These are phyloP conservation scores for Metschnikowia cerradonensis DNA, from an alignment of 805 yeast species.

Conservation along the genomic window DNA sequence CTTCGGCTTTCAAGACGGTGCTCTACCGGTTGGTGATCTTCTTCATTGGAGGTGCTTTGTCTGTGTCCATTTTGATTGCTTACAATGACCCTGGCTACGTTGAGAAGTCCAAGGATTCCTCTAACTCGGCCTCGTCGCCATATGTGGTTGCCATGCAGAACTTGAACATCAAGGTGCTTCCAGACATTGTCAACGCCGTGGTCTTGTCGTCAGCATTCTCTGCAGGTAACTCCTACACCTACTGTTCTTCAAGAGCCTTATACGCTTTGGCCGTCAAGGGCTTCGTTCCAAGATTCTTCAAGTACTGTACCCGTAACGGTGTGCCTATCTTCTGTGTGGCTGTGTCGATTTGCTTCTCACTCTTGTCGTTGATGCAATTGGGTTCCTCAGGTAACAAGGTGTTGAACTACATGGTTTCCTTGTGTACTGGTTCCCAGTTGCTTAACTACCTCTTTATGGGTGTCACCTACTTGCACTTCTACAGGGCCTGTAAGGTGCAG, in stretches of 20 bases:
- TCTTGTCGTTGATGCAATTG: slow-evolving; percentile 19
- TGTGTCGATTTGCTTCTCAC: slow-evolving; percentile 18
- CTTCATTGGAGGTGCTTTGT: slow-evolving; percentile 42
- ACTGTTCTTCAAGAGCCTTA: slow-evolving; percentile 20
- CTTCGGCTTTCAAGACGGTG: slow-evolving; percentile 39
- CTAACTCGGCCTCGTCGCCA: slow-evolving; percentile 21
- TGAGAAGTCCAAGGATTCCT: slow-evolving; percentile 10
- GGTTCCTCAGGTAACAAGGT: slow-evolving; percentile 15
- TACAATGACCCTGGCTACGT: slow-evolving; percentile 19
- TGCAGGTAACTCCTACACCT: slow-evolving; percentile 20
- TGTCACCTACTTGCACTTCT: slow-evolving; percentile 18
- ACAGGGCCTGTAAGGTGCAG: slow-evolving; percentile 21
- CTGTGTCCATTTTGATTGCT: slow-evolving; percentile 34
- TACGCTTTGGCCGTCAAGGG: slow-evolving; percentile 19
- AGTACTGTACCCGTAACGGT: slow-evolving; percentile 15
- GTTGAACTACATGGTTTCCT: slow-evolving; percentile 19
- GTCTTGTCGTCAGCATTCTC: slow-evolving; percentile 19
- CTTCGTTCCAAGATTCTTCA: slow-evolving; percentile 16
- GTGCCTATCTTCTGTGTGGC: slow-evolving; percentile 19
- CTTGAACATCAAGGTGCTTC: slow-evolving; percentile 17
- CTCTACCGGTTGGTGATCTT: slow-evolving; percentile 42
- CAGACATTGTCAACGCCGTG: slow-evolving; percentile 18
- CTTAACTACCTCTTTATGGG: slow-evolving; percentile 21
- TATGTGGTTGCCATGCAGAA: slow-evolving; percentile 22
- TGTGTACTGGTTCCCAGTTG: slow-evolving; percentile 21